These are phyloP conservation scores for Candolleomyces efflorescens DNA, from an alignment of 768 basidiomycete genomes.

Conservation along the genomic window DNA sequence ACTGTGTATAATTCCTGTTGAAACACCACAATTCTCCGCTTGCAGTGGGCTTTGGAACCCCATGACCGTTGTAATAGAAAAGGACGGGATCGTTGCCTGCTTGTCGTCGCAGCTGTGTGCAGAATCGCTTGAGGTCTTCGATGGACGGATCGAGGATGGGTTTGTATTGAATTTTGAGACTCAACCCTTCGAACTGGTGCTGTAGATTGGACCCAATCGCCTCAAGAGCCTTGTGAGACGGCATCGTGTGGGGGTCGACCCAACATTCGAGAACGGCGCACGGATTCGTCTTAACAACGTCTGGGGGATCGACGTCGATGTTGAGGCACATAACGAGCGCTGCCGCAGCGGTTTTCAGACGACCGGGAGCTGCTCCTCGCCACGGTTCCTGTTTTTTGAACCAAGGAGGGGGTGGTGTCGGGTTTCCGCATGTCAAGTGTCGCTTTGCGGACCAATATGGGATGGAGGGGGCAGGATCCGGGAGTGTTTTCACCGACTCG, in stretches of 20 bases:
- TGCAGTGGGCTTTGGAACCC: conserved; percentile 93
- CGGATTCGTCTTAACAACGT: conserved; percentile 94
- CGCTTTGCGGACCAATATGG: conserved; percentile 88
- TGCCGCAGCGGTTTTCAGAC: conserved; percentile 89
- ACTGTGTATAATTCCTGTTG: conserved; percentile 95
- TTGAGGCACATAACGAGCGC: conserved; percentile 90
- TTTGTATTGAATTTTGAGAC: conserved; percentile 92
- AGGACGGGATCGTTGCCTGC: conserved; percentile 93
- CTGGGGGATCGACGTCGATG: conserved; percentile 97
- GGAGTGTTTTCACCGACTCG: conserved; percentile 43
- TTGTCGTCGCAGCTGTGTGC: conserved; percentile 73
- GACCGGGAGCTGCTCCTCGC: conserved; percentile 76
- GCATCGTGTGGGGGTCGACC: conserved; percentile 94
- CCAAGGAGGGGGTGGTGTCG: conserved; percentile 64
- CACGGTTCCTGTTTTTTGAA: conserved; percentile 67
- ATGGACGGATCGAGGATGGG: conserved; percentile 92
- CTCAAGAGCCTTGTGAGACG: conserved; percentile 89
- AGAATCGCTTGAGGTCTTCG: conserved; percentile 89
- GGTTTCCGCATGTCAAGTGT: conserved; percentile 88
- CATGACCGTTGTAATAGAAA: conserved; percentile 98
- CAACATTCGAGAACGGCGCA: conserved; percentile 95
- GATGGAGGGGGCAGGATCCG: conserved; percentile 54
- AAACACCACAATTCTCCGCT: conserved; percentile 99
- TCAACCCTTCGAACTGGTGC: conserved; percentile 94
- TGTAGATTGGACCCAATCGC: conserved; percentile 91